Conservation (phyloP, 192 early-diverging fungal species). For the Pilaira anomala region DNA sequence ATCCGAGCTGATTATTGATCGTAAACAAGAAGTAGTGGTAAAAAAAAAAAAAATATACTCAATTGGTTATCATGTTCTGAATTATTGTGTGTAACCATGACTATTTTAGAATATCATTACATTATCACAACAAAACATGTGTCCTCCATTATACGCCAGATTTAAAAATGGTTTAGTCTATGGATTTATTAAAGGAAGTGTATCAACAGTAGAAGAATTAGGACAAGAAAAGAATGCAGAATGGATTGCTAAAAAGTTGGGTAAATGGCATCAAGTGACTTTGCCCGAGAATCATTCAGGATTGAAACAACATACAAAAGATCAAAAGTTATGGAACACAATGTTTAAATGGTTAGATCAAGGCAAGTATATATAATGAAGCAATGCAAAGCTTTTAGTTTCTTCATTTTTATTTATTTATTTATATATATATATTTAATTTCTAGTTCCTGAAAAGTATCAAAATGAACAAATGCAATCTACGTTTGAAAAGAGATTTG, state of each 20-base stretch:
- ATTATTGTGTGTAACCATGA: not conserved
- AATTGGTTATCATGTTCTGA: not conserved
- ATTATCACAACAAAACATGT: slow-evolving; percentile 64
- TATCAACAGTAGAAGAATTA: slow-evolving; percentile 75
- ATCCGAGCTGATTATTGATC: slow-evolving; percentile 85
- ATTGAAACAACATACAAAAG: slow-evolving; percentile 26
- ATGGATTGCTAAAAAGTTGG: slow-evolving; percentile 76
- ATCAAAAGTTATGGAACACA: slow-evolving; percentile 64
- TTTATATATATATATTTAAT: no score
- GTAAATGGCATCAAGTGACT: slow-evolving; percentile 75
- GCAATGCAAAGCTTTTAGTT: not conserved
- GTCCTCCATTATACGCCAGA: slow-evolving; percentile 76
- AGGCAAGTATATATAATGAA: slow-evolving; percentile 46
- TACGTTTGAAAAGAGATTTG: slow-evolving; percentile 54
- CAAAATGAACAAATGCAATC: slow-evolving; percentile 51
- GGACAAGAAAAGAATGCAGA: slow-evolving; percentile 62
- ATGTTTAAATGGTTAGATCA: slow-evolving; percentile 70
- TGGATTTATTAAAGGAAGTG: slow-evolving; percentile 77
- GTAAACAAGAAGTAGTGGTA: slow-evolving; percentile 83
- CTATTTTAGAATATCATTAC: slow-evolving; percentile 73
- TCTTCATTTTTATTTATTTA: not conserved
- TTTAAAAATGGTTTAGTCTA: slow-evolving; percentile 94
- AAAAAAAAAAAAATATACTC: slow-evolving; percentile 3
- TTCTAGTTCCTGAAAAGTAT: slow-evolving; percentile 63
- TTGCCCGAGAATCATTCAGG: slow-evolving; percentile 19